A percentile compares a stretch with the other conserved stretches of the same genome.
These are phyloP conservation scores for Pestalotiopsis sp. DNA, from an alignment of 2,329 filamentous ascomycete genomes.

Conservation along the genomic window DNA sequence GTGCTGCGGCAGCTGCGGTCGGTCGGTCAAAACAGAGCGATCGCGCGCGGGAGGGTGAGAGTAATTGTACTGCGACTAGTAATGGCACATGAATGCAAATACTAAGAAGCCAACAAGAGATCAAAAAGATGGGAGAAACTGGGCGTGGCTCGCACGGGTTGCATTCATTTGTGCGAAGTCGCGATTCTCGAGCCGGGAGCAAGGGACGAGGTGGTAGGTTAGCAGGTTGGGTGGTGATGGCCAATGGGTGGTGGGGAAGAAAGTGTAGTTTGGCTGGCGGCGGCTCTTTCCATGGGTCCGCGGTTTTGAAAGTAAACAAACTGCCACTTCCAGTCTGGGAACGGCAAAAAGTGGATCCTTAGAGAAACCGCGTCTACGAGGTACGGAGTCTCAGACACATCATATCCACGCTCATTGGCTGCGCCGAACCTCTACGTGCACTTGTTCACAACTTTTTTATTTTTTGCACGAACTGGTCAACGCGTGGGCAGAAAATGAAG, in stretches of 20 bases:
- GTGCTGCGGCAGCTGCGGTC: background rate
- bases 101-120: background rate
- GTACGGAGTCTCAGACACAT: background rate
- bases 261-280: background rate
- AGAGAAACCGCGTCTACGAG: background rate
- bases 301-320: constrained; percentile 14
- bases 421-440: background rate
- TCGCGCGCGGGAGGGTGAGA: background rate
- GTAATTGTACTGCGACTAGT: constrained; percentile 3
- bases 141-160: background rate
- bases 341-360: constrained; percentile 8
- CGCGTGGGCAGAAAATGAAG: too few species aligned
- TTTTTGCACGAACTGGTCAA: background rate
- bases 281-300: constrained; percentile 1
- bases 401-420: background rate
- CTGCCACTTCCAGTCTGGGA: constrained; percentile 15
- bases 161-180: background rate
- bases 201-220: background rate
- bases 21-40: background rate
- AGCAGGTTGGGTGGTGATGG: background rate
- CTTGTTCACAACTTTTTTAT: background rate
- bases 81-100: constrained; percentile 2
- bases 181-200: background rate
- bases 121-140: background rate
- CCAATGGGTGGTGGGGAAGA: background rate